phyloP scores from a whole-genome alignment of 306 rosid species.

The Medicago truncatula region DNA sequence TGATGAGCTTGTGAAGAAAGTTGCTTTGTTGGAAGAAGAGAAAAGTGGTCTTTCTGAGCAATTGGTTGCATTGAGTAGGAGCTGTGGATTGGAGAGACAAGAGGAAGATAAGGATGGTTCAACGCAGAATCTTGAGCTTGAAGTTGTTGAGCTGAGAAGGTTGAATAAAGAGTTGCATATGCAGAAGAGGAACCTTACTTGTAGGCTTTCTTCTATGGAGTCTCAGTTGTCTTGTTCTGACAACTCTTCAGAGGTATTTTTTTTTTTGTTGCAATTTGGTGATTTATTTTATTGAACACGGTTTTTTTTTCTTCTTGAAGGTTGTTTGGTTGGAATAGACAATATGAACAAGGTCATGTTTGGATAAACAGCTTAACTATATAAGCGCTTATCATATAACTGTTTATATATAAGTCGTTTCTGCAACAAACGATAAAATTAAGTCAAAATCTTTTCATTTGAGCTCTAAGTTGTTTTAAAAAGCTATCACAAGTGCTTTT shows the following conservation, averaged over 20 bases:
- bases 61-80: conserved; percentile 40
- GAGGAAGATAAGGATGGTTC: conserved; percentile 46
- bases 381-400: too few relatives aligned
- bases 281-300: background rate
- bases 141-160: conserved; percentile 87
- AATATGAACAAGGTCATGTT: background rate
- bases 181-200: conserved; percentile 83
- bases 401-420: too few relatives aligned
- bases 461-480: background rate
- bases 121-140: conserved; percentile 65
- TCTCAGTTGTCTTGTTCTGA: conserved; percentile 65
- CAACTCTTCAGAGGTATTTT: conserved; percentile 70
- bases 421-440: background rate
- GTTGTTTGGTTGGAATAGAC: background rate
- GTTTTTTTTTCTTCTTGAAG: background rate
- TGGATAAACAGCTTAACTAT: background rate
- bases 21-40: conserved; percentile 68
- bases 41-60: conserved; percentile 64
- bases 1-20: conserved; percentile 61
- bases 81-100: conserved; percentile 49
- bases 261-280: background rate
- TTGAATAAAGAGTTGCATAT: conserved; percentile 91
- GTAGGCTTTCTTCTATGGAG: conserved; percentile 72
- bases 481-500: background rate
- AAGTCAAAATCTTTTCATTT: background rate